Conservation (phyloP, 1,284 basidiomycete species). For the Phylloporus gajari region DNA sequence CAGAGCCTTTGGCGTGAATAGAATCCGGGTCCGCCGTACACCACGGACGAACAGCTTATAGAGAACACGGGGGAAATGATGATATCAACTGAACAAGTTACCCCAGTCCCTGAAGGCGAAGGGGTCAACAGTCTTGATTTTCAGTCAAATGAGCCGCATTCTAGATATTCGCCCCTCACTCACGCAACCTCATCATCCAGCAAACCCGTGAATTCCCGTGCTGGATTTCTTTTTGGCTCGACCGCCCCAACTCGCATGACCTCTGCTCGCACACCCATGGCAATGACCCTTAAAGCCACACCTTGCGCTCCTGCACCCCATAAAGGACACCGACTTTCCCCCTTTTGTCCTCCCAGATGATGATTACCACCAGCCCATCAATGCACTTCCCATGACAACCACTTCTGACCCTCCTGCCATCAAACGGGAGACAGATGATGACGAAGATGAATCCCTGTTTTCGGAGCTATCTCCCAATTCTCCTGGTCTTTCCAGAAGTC, state of each 20-base stretch:
- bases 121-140: slow-evolving; percentile 95
- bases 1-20: slow-evolving; percentile 35
- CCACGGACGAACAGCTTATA: slow-evolving; percentile 96
- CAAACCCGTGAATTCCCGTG: slow-evolving; percentile 42
- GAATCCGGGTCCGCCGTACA: slow-evolving; percentile 98
- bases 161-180: slow-evolving; percentile 71
- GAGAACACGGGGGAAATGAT: slow-evolving; percentile 98
- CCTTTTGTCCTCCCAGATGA: slow-evolving; percentile 73
- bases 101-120: slow-evolving; percentile 90
- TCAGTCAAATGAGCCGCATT: slow-evolving; percentile 98
- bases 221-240: slow-evolving; percentile 63
- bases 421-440: slow-evolving; percentile 18
- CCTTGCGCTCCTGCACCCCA: slow-evolving; percentile 80
- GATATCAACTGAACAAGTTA: slow-evolving; percentile 95
- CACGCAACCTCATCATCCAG: slow-evolving; percentile 23
- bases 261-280: slow-evolving; percentile 67
- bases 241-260: slow-evolving; percentile 62
- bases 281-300: slow-evolving; percentile 73
- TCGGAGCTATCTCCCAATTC: slow-evolving; percentile 16
- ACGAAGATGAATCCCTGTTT: not conserved
- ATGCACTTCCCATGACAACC: not conserved
- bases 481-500: slow-evolving; percentile 29
- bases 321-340: slow-evolving; percentile 80
- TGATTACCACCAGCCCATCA: slow-evolving; percentile 44
- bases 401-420: slow-evolving; percentile 7